Evolutionary conservation across 2,329 filamentous ascomycete species (phyloP).

Genomic region (Aspergillus fijiensis): DNA sequence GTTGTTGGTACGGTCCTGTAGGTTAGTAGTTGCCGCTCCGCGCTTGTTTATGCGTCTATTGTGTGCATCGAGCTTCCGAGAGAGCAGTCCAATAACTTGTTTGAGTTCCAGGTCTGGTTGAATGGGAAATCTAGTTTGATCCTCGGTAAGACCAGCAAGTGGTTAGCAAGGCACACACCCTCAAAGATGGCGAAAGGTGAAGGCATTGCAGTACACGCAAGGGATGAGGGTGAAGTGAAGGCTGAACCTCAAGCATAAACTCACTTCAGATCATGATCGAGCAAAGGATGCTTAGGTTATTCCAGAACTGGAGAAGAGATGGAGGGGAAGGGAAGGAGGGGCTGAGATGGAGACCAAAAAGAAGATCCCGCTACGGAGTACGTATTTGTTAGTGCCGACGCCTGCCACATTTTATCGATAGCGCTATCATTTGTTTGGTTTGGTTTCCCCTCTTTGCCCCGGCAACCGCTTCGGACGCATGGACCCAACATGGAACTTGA

Average conservation of each 20-base stretch:
- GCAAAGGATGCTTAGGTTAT: neutral
- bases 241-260: neutral
- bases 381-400: conserved; percentile 10
- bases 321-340: conserved; percentile 1
- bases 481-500: neutral
- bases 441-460: conserved; percentile 22
- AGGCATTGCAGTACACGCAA: neutral
- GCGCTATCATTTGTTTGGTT: conserved; percentile 24
- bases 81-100: neutral
- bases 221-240: neutral
- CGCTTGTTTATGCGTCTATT: neutral
- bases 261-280: neutral
- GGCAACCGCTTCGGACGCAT: conserved; percentile 19
- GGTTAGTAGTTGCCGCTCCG: neutral
- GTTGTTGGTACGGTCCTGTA: neutral
- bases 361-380: conserved; percentile 5
- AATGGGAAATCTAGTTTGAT: neutral
- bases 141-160: neutral
- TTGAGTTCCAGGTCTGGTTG: neutral
- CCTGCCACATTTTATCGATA: conserved; percentile 25
- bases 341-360: neutral
- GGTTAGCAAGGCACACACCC: neutral
- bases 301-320: neutral
- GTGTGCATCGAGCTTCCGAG: neutral
- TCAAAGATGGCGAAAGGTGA: neutral